phyloP scores from a whole-genome alignment of 768 basidiomycete species.

The Cystofilobasidium capitatum region DNA sequence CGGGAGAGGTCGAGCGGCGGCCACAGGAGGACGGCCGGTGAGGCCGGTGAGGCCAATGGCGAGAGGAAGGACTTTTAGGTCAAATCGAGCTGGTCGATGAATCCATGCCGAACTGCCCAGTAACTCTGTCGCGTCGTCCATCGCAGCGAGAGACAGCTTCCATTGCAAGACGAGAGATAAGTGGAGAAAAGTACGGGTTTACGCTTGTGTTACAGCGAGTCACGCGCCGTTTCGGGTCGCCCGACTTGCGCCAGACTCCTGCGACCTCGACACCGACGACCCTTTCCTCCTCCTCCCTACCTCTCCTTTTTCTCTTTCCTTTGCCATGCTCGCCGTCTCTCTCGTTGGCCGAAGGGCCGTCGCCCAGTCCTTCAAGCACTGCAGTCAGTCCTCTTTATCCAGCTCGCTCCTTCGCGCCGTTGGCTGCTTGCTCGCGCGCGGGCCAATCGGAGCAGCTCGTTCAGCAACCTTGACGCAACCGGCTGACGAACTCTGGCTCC shows the following conservation, averaged over 20 bases:
- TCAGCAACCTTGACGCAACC: background rate
- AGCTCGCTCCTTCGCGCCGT: background rate
- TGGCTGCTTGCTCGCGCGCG: background rate
- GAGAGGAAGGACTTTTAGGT: background rate
- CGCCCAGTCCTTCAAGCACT: background rate
- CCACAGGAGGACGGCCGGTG: background rate
- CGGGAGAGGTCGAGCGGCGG: background rate
- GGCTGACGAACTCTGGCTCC: background rate
- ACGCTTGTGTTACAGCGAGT: too few species aligned
- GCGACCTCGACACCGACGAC: background rate
- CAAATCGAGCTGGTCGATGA: too few species aligned
- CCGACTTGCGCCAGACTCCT: too few species aligned
- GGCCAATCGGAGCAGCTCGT: background rate
- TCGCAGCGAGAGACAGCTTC: too few species aligned
- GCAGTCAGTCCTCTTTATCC: slow-evolving; percentile 4
- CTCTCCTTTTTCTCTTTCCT: background rate
- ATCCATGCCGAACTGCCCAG: too few species aligned
- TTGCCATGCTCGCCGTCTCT: slow-evolving; percentile 22
- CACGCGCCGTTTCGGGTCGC: too few species aligned
- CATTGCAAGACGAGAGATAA: too few species aligned
- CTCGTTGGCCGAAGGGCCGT: slow-evolving; percentile 25
- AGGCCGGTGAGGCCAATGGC: background rate
- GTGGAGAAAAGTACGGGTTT: too few species aligned
- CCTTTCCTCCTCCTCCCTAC: background rate
- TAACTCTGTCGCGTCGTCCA: too few species aligned